A percentile compares a stretch with the other conserved stretches of the same genome.
These are phyloP conservation scores for Aspergillus persii DNA, from an alignment of 2,329 filamentous ascomycete species.

Conservation along the genomic window DNA sequence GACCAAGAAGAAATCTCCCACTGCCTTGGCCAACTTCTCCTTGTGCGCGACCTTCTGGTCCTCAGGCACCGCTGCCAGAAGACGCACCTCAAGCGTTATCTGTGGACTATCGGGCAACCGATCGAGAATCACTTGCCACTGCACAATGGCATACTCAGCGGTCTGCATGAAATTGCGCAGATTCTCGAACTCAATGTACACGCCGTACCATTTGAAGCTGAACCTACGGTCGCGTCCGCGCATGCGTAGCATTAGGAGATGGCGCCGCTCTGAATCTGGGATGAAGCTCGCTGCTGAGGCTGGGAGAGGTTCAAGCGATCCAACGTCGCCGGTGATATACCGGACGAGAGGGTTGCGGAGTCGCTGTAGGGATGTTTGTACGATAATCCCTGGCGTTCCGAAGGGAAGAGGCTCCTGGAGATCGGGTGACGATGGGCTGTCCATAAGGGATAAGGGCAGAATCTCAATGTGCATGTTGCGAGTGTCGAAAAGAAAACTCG, in stretches of 20 bases:
- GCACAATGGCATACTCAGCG: conserved; percentile 30
- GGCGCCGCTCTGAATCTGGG: conserved; percentile 17
- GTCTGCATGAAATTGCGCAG: conserved; percentile 25
- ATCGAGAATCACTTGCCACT: conserved; percentile 45
- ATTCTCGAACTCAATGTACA: conserved; percentile 39
- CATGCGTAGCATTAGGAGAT: conserved; percentile 38
- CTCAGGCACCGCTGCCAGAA: conserved; percentile 10
- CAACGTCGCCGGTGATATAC: conserved; percentile 46
- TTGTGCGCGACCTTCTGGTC: not conserved
- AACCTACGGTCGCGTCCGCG: conserved; percentile 44
- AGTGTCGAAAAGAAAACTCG: conserved; percentile 42
- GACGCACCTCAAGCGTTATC: conserved; percentile 17
- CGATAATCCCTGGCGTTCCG: conserved; percentile 39
- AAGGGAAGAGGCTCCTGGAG: conserved; percentile 21
- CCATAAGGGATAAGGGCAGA: conserved; percentile 15
- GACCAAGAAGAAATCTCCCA: conserved; percentile 1
- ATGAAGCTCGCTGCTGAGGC: conserved; percentile 13
- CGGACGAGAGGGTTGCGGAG: conserved; percentile 46
- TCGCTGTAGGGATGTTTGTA: conserved; percentile 44
- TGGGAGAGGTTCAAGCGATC: conserved; percentile 40
- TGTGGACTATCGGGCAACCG: conserved; percentile 1
- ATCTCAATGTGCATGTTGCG: conserved; percentile 41
- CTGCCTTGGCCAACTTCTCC: not conserved
- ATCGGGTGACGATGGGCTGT: not conserved
- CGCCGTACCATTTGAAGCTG: conserved; percentile 45